Evolutionary conservation across 2,329 filamentous ascomycete genomes (phyloP).

Genomic region (Ambrosiella beaveri): DNA sequence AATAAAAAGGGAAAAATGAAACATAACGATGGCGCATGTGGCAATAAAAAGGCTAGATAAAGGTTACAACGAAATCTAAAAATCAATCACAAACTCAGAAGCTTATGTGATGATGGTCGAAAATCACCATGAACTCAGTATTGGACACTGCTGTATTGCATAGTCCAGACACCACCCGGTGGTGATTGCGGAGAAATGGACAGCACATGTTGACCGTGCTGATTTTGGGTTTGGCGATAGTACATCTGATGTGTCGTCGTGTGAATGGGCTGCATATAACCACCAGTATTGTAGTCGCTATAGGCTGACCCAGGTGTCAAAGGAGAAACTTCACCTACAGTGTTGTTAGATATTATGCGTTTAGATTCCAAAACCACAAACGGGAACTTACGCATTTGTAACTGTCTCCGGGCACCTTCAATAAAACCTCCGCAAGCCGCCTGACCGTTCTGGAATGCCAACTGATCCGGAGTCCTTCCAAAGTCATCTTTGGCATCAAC

Average conservation of each 20-base stretch:
- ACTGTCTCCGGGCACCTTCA: not conserved
- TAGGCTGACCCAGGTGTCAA: not conserved
- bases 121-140: not conserved
- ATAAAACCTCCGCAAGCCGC: conserved; percentile 3
- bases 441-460: not conserved
- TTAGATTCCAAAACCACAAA: not conserved
- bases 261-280: not conserved
- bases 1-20: conserved; percentile 7
- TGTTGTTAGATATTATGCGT: not conserved
- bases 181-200: not conserved
- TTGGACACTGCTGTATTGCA: not conserved
- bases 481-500: conserved; percentile 1
- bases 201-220: not conserved
- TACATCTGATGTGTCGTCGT: not conserved
- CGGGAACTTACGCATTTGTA: not conserved
- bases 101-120: not conserved
- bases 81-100: too few relatives aligned
- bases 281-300: not conserved
- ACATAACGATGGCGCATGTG: not conserved
- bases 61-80: not conserved
- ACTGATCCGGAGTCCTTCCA: conserved; percentile 3
- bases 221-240: not conserved
- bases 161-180: not conserved
- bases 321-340: not conserved
- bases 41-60: not conserved